These are phyloP conservation scores for Ceratocystis variospora DNA, from an alignment of 2,329 filamentous ascomycete genomes.

Conservation along the genomic window DNA sequence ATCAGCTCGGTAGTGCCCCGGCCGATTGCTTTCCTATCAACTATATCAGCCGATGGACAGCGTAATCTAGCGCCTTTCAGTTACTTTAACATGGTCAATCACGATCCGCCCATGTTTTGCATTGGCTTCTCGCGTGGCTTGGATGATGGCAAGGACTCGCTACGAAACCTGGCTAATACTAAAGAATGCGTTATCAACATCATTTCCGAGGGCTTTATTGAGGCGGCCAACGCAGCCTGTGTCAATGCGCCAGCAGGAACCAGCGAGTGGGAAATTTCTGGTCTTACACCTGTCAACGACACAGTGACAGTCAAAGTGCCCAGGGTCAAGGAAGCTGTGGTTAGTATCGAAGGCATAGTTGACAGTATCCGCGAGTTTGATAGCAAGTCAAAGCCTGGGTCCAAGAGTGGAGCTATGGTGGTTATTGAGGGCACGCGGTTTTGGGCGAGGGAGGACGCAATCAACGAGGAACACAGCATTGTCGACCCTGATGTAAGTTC, in stretches of 20 bases:
- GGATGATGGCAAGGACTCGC: constrained; percentile 57
- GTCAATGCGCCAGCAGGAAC: constrained; percentile 65
- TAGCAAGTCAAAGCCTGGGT: constrained; percentile 53
- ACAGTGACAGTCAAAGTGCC: constrained; percentile 54
- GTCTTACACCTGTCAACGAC: constrained; percentile 54
- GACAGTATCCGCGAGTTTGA: constrained; percentile 66
- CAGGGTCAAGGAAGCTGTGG: constrained; percentile 68
- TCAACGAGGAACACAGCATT: constrained; percentile 61
- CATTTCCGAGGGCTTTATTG: constrained; percentile 68
- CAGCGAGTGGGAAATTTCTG: constrained; percentile 67
- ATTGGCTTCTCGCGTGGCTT: constrained; percentile 37
- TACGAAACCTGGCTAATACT: constrained; percentile 58
- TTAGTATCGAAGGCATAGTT: constrained; percentile 69
- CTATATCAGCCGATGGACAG: constrained; percentile 44
- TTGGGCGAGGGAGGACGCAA: constrained; percentile 78
- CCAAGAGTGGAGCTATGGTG: constrained; percentile 59
- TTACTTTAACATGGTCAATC: constrained; percentile 71
- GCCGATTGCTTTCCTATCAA: constrained; percentile 56
- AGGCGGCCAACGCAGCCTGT: constrained; percentile 71
- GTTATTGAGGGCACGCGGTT: constrained; percentile 75
- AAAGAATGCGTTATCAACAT: constrained; percentile 77
- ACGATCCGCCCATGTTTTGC: constrained; percentile 76
- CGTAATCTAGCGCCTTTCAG: constrained; percentile 75
- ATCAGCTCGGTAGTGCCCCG: constrained; percentile 73
- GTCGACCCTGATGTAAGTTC: constrained; percentile 53